A percentile compares a stretch with the other conserved stretches of the same genome.
phyloP scores from a whole-genome alignment of 352 stramenopile genomes.

The Pythium sp. region DNA sequence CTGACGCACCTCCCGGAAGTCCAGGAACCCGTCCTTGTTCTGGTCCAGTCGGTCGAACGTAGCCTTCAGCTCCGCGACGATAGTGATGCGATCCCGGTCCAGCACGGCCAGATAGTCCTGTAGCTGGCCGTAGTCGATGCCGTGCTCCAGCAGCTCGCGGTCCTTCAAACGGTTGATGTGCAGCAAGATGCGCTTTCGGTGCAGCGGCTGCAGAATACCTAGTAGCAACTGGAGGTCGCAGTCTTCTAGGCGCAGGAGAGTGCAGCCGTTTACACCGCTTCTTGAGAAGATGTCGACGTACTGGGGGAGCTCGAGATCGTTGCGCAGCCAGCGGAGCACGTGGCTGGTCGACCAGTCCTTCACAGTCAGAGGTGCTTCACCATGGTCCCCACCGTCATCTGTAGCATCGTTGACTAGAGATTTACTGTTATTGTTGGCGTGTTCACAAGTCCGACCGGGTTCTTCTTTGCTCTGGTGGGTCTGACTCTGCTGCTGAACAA shows the following conservation, averaged over 20 bases:
- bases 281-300: conserved; percentile 46
- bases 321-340: conserved; percentile 47
- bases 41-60: conserved; percentile 67
- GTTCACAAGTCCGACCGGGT: not conserved
- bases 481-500: conserved; percentile 4
- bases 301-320: conserved; percentile 44
- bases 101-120: conserved; percentile 74
- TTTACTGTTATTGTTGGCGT: not conserved
- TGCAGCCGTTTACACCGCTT: conserved; percentile 67
- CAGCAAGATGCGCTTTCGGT: conserved; percentile 50
- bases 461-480: not conserved
- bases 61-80: conserved; percentile 62
- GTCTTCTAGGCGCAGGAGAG: conserved; percentile 50
- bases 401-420: too few species aligned
- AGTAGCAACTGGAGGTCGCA: conserved; percentile 65
- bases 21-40: conserved; percentile 56
- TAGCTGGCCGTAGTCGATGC: conserved; percentile 66
- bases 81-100: conserved; percentile 59
- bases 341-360: conserved; percentile 56
- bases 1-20: conserved; percentile 45
- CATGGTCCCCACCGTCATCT: not conserved
- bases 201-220: conserved; percentile 53
- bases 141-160: conserved; percentile 52
- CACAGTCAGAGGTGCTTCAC: conserved; percentile 27
- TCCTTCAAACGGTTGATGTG: conserved; percentile 64